These are phyloP conservation scores for Puccinellia tenuiflora DNA, from an alignment of 176 grass and related monocot species.

Conservation along the genomic window DNA sequence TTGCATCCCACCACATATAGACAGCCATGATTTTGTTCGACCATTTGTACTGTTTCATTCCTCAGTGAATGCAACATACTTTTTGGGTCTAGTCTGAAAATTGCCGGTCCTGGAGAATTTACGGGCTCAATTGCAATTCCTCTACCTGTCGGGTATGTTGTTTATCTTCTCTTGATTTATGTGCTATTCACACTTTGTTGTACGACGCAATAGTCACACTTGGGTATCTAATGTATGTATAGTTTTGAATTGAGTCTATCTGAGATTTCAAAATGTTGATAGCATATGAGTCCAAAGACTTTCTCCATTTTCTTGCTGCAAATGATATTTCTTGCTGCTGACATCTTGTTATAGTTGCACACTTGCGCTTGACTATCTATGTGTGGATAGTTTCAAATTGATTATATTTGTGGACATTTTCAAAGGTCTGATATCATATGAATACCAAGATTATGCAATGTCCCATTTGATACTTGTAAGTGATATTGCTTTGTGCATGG, in stretches of 20 bases:
- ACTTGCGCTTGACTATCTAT: background rate
- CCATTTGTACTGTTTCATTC: constrained; percentile 90
- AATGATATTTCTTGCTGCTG: background rate
- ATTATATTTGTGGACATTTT: background rate
- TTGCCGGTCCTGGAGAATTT: constrained; percentile 61
- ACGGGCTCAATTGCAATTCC: constrained; percentile 33
- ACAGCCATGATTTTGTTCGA: constrained; percentile 81
- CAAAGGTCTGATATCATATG: background rate
- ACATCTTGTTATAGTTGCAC: background rate
- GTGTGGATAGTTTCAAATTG: background rate
- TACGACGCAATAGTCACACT: background rate
- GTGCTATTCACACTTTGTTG: background rate
- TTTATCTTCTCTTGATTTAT: background rate
- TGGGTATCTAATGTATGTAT: constrained; percentile 13
- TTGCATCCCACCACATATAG: constrained; percentile 90
- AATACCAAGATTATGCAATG: background rate
- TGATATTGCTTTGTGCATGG: background rate
- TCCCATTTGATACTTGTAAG: background rate
- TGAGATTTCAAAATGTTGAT: background rate
- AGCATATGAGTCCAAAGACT: background rate
- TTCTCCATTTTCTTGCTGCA: constrained; percentile 10
- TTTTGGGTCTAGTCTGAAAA: constrained; percentile 57
- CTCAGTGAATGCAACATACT: constrained; percentile 74
- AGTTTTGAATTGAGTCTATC: constrained; percentile 3
- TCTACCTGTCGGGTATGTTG: constrained; percentile 68